phyloP scores from a whole-genome alignment of 371 early-diverging fungal genomes.

The Mucor lusitanicus region DNA sequence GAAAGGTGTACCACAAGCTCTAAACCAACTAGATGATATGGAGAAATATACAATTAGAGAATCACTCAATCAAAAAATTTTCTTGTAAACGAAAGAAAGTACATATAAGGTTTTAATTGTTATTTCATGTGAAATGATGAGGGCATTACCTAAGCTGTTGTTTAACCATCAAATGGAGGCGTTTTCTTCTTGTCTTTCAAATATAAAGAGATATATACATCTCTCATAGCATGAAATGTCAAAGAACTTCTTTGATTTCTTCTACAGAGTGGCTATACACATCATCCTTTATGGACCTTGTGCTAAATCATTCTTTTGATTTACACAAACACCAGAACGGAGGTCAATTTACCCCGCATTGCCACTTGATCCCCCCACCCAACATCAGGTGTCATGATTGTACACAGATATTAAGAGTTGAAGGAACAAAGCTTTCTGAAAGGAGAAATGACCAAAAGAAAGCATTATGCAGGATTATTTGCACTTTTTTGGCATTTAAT shows the following conservation, averaged over 20 bases:
- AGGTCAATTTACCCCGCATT: background rate
- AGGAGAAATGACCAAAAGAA: background rate
- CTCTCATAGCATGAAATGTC: background rate
- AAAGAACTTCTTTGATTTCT: background rate
- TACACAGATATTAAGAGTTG: background rate
- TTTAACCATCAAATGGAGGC: background rate
- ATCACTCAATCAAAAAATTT: background rate
- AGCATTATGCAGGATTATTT: background rate
- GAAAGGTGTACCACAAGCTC: background rate
- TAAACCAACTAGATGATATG: background rate
- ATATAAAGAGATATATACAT: background rate
- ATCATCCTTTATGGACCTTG: background rate
- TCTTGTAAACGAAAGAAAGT: background rate
- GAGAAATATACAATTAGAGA: constrained; percentile 1
- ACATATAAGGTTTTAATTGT: background rate
- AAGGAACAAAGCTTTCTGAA: background rate
- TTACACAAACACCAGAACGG: background rate
- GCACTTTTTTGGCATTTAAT: background rate
- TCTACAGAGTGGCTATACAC: background rate
- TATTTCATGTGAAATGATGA: background rate
- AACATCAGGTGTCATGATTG: background rate
- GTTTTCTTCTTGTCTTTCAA: too few species aligned
- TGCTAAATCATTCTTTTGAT: too few species aligned
- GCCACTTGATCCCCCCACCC: background rate
- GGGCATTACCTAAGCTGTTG: background rate